Conservation (phyloP, 768 basidiomycete genomes). For the Crassisporium funariophilum region DNA sequence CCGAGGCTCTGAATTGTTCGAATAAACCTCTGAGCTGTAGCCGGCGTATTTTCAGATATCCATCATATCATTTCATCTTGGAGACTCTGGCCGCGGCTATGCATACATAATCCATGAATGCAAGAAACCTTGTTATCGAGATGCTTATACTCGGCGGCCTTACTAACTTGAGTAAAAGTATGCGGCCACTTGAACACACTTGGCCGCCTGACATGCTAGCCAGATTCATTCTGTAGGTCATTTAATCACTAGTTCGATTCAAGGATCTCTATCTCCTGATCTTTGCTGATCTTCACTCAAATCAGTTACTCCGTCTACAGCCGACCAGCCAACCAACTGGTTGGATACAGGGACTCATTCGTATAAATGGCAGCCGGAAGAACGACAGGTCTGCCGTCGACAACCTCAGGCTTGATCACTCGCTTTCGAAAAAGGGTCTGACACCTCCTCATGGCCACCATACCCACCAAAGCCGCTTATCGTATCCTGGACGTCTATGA, state of each 20-base stretch:
- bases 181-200: too few relatives aligned
- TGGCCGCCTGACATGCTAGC: constrained; percentile 15
- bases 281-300: too few relatives aligned
- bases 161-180: too few relatives aligned
- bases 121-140: too few relatives aligned
- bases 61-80: too few relatives aligned
- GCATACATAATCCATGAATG: too few relatives aligned
- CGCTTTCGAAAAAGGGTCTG: constrained; percentile 15
- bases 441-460: constrained; percentile 20
- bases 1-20: too few relatives aligned
- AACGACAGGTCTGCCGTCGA: constrained; percentile 12
- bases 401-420: constrained; percentile 13
- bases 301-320: constrained; percentile 13
- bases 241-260: constrained; percentile 16
- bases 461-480: constrained; percentile 41
- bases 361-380: constrained; percentile 23
- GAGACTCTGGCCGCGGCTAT: too few relatives aligned
- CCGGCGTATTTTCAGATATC: too few relatives aligned
- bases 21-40: too few relatives aligned
- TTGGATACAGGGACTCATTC: constrained; percentile 4
- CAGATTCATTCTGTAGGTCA: constrained; percentile 17
- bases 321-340: constrained; percentile 1
- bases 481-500: constrained; percentile 48
- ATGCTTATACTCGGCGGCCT: too few relatives aligned
- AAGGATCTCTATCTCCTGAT: constrained; percentile 17